Base-by-base conservation (phyloP, 805 yeast species). In the Saturnispora dispora region DNA sequence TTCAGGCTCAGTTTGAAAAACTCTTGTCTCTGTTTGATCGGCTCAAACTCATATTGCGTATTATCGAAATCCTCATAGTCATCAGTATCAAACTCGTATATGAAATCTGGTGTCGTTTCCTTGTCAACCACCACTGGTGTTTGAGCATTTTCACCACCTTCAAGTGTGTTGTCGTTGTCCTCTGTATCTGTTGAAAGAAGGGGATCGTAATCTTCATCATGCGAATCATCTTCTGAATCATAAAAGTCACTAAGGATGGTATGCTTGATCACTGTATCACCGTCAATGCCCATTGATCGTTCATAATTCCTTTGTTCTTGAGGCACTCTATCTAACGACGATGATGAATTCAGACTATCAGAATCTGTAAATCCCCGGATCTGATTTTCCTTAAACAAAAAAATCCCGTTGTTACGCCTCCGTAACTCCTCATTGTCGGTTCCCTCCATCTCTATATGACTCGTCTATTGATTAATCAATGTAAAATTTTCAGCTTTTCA, bases 21-120 rank as follows among this genome's bases (percentile, higher is more conserved):
- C 27, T 48, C 47, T 10, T 39, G 40, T 25, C 55, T 50, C 28
- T 51, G 51, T 30, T 48, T 43, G 9, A 47, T 48, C 11, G 58
- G 58, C n/a, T 57, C 57, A 39, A 54, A 55, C 4, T 50, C 37
- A 27, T 41, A 53, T 36, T 51, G 51, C 2, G 55, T 50, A 7
- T 41, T 46, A 40, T 56, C 58, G 15, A 46, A 53, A 3, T 53
- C 57, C 30, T 53, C 56, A 25, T 52, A 52, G 17, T 53, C 55
- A 13, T 28, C 42, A 4, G 47, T 35, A 28, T 23, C 17, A 18
- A n/a, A 17, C 17, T 20, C 41, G 27, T 22, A 39, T 15, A 32
- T 30, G 23, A 39, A n/a, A 39, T 48, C 25, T 4, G 41, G 41
- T 18, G 27, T 36, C n/a, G 10, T 39, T 18, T 23, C 43, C 23